Base-by-base conservation (phyloP, 1,284 basidiomycete genomes). In the Leccinum glutinopallens region DNA sequence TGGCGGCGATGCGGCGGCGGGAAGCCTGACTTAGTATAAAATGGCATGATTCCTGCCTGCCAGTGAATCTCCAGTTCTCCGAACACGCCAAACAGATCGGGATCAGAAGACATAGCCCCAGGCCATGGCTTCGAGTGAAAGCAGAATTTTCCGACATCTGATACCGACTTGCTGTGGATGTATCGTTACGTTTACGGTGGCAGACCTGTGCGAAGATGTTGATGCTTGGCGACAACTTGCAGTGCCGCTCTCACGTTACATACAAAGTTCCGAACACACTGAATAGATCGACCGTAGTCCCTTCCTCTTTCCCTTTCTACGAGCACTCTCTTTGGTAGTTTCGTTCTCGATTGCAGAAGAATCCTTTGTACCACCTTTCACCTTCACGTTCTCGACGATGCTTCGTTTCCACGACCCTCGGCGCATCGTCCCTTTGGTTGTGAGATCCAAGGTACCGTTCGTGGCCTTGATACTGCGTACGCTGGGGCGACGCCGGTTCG, bases 211-310 rank as follows among this genome's bases (percentile, higher is more conserved):
- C 37, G 37, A 37, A 37, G 37, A 37, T 37, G 37, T 13, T 37
- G 37, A n/a, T n/a, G n/a, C n/a, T n/a, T n/a, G n/a, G 35, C 35
- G 35, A 37, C 35, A 37, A 37, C 35, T 37, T 37, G 35, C 13
- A 37, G 35, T 46, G 43, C 6, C n/a, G n/a, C 7, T 46, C 43
- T 46, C 43, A 46, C 43, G 43, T n/a, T 46, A 46, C 43, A 19
- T 46, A 6, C 43, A 46, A 46, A 75, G 60, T n/a, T 73, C 71
- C 1, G 73, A 71, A 59, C 66, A 70, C 9, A 73, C 73, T 25
- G 74, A 75, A 63, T 75, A 73, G 51, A 73, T 73, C 0, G 72
- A 73, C 72, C 72, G 68, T 10, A 66, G 19, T 12, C 72, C 73
- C 58, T 68, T 75, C 65, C 65, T 63, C 64, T 60, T 75, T 43